Percentiles rank a stretch among this genome's conserved stretches.
These are phyloP conservation scores for Ammopiptanthus mongolicus DNA, from an alignment of 306 rosid species.

Conservation along the genomic window DNA sequence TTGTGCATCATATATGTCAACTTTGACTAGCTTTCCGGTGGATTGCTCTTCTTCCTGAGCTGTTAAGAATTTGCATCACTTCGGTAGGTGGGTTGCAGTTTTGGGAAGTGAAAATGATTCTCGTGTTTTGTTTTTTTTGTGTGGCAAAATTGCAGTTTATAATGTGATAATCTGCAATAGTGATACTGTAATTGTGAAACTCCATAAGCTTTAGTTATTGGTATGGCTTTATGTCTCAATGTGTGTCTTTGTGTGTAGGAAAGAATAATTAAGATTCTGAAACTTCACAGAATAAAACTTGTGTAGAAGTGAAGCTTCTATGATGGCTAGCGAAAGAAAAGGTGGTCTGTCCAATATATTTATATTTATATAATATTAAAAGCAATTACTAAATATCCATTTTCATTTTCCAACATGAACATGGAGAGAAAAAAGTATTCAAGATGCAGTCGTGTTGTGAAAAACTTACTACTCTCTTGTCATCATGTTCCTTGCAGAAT, in stretches of 20 bases:
- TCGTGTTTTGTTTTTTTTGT: background rate
- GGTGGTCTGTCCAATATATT: background rate
- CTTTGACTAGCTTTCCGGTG: background rate
- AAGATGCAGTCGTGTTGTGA: slow-evolving; percentile 1
- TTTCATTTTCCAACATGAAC: background rate
- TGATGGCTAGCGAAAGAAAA: background rate
- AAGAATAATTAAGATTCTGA: slow-evolving; percentile 6
- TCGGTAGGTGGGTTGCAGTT: slow-evolving; percentile 5
- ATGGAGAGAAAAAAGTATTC: background rate
- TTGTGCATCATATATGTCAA: slow-evolving; percentile 16
- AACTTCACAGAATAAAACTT: background rate
- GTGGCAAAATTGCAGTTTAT: background rate
- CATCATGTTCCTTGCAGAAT: background rate
- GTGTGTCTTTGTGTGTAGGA: background rate
- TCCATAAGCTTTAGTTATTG: background rate
- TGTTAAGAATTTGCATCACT: background rate
- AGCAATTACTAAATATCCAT: background rate
- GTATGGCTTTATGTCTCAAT: background rate
- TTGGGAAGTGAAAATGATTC: slow-evolving; percentile 14
- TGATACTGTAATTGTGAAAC: background rate
- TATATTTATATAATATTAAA: no score
- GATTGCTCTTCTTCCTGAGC: background rate
- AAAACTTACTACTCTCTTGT: background rate
- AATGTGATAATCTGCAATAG: background rate
- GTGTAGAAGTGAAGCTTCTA: background rate